phyloP scores from a whole-genome alignment of 73 alveolate genomes.

The Tetrahymena thermophila region DNA sequence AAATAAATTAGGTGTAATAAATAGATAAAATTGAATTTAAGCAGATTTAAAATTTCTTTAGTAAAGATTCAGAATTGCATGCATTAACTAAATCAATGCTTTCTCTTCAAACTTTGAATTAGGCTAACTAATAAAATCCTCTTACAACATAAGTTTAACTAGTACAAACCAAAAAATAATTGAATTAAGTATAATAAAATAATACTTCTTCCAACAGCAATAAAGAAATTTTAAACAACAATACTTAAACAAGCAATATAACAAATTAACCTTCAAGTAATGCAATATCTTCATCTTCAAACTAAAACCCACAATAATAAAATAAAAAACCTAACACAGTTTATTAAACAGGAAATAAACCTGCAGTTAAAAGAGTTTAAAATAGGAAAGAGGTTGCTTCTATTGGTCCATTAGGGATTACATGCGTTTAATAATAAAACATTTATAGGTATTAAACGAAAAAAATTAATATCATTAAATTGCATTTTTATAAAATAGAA shows the following conservation, averaged over 20 bases:
- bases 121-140: neutral
- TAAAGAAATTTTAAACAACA: neutral
- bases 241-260: neutral
- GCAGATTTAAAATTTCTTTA: neutral
- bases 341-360: neutral
- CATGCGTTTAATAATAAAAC: neutral
- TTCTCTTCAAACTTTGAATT: neutral
- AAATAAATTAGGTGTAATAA: neutral
- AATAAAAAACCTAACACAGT: neutral
- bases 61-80: neutral
- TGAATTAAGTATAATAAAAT: neutral
- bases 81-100: neutral
- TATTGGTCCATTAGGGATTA: neutral
- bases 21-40: neutral
- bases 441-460: neutral
- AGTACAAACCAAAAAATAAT: neutral
- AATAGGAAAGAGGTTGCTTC: neutral
- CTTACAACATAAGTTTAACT: neutral
- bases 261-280: neutral
- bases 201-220: neutral
- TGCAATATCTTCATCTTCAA: neutral
- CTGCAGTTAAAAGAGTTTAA: neutral
- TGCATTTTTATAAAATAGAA: neutral
- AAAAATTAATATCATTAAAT: neutral
- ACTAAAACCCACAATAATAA: neutral